Base-by-base conservation (phyloP, 2,329 filamentous ascomycete genomes). In the Xylariaceae sp. region DNA sequence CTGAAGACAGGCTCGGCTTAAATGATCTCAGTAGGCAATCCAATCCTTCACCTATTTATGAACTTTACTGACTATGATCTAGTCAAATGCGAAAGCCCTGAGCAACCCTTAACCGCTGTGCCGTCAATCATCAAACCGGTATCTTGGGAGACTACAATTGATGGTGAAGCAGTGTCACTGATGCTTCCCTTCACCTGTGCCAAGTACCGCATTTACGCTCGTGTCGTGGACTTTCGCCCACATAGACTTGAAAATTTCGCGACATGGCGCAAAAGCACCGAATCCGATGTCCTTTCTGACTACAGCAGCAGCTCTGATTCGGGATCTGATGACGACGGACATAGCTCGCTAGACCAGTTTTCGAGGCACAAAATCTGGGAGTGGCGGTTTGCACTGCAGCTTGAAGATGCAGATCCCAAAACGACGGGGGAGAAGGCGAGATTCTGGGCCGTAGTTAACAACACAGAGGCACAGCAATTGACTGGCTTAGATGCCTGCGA, bases 221-320 rank as follows among this genome's bases (percentile, higher is more conserved):
- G 89, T n/a, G 85, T 95, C 1, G 79, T 95, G 37, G 89, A 96
- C 71, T 96, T 88, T 68, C 82, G 79, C 55, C 92, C 92, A 0
- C 71, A 76, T 2, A 76, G 77, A 1, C 72, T 96, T 1, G 80
- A 84, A 59, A 82, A 92, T 55, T 96, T 96, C 67, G 76, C 87
- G 2, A 70, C 69, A 32, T 74, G 75, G 52, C 74, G 72, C 41
- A 74, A 73, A 55, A 50, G 48, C 2, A 71, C 69, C 26, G 77
- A 84, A 31, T 79, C 72, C 48, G 78, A 80, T 37, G 61, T 72
- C 0, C 70, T 86, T 9, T 79, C 77, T 0, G 77, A 77, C 53
- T 63, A 62, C 49, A 70, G 75, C 30, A 67, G 70, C 4, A 70
- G 56, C 31, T 62, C 59, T 6, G 64, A 66, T 50, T 64, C 68